Evolutionary conservation across 2,329 filamentous ascomycete species (phyloP).

Genomic region (Aspergillus melleus): DNA sequence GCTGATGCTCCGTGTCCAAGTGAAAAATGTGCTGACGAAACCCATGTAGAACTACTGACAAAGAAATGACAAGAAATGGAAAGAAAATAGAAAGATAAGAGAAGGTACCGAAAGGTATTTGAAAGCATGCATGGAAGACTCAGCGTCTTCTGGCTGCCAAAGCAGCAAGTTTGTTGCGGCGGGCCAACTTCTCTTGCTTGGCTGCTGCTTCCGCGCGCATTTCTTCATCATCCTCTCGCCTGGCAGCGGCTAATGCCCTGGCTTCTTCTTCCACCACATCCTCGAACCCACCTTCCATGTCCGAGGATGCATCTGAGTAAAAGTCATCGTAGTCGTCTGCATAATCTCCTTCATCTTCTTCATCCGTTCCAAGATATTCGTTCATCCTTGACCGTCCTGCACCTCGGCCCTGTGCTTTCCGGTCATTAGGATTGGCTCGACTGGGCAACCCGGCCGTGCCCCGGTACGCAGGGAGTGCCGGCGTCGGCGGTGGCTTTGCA

Average conservation of each 20-base stretch:
- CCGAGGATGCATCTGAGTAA: constrained; percentile 48
- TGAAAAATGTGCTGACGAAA: constrained; percentile 11
- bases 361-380: constrained; percentile 49
- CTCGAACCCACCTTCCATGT: constrained; percentile 52
- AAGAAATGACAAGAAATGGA: constrained; percentile 9
- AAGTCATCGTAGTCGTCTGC: constrained; percentile 43
- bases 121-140: constrained; percentile 2
- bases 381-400: constrained; percentile 34
- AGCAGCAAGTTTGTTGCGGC: constrained; percentile 42
- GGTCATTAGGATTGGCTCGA: constrained; percentile 27
- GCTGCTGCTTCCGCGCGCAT: constrained; percentile 43
- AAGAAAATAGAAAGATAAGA: not conserved
- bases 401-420: constrained; percentile 23
- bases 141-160: constrained; percentile 39
- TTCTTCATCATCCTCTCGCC: constrained; percentile 49
- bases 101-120: not conserved
- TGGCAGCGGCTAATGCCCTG: constrained; percentile 41
- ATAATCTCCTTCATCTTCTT: constrained; percentile 48
- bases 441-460: constrained; percentile 43
- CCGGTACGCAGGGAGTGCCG: constrained; percentile 35
- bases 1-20: constrained; percentile 27
- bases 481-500: constrained; percentile 30
- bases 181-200: constrained; percentile 49
- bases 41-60: constrained; percentile 1
- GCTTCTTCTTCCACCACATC: constrained; percentile 50